Base-by-base conservation (phyloP, 176 grass and related monocot genomes). In the Zea luxurians region DNA sequence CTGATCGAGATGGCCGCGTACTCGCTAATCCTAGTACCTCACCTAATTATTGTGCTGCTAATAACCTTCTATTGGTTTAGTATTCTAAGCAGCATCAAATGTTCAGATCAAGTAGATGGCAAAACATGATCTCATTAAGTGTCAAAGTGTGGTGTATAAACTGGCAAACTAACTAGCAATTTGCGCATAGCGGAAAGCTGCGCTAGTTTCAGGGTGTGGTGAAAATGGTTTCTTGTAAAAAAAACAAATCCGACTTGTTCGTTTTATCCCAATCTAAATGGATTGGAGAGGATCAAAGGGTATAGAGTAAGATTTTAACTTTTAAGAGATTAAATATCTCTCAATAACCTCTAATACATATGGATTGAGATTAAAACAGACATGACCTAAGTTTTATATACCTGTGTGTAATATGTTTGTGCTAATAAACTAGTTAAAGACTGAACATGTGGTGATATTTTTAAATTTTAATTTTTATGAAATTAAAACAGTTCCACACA, bases 21-120 rank as follows among this genome's bases (percentile, higher is more conserved):
- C 9, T 47, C 8, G 4, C 13, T 61, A 81, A 71, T 81, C 68
- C 67, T 71, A 61, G 34, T 68, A 54, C 15, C 38, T 16, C 35
- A 1, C 16, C 43, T 50, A 71, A 49, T 63, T 13, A 63, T 62
- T 15, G 4, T 52, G 27, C 27, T 27, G 27, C 3, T 15, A 77
- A 21, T 5, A 48, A 9, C 37, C 42, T 4, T 11, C 17, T 41
- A 4, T 16, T 68, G 42, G 8, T 69, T 53, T 54, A 54, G 7
- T 59, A 77, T 43, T 43, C 36, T 62, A 42, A 48, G 16, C 13
- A 76, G 27, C 8, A 52, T 49, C 74, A 61, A 8, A 43, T 1
- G 1, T 4, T 12, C 18, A 12, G 2, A 61, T 41, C 16, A 38
- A 61, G 69, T 44, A 54, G 48, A 17, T 45, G 80, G 2, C 17